These are phyloP conservation scores for Sphagnurus paluster DNA, from an alignment of 1,284 basidiomycete genomes.

Conservation along the genomic window DNA sequence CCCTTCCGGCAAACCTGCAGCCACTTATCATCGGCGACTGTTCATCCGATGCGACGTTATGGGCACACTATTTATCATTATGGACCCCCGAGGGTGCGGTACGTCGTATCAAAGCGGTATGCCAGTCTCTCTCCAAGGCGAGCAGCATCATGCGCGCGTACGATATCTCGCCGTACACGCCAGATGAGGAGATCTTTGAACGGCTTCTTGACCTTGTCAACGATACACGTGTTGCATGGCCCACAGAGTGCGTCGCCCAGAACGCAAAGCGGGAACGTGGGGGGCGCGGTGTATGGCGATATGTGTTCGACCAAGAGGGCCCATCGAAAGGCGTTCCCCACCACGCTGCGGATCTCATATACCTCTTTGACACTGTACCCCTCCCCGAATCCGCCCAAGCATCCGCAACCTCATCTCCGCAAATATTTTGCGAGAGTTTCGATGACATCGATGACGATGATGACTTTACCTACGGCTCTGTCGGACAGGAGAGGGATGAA, in stretches of 20 bases:
- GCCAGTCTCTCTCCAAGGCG: conserved; percentile 63
- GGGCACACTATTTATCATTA: conserved; percentile 54
- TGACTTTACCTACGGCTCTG: conserved; percentile 26
- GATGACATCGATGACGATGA: conserved; percentile 39
- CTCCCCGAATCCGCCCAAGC: conserved; percentile 35
- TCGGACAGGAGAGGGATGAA: conserved; percentile 19
- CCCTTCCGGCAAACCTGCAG: conserved; percentile 42
- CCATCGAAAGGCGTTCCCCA: conserved; percentile 62
- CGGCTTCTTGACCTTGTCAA: conserved; percentile 69
- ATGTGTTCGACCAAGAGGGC: conserved; percentile 77
- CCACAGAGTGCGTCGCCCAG: conserved; percentile 60
- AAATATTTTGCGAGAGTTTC: conserved; percentile 35
- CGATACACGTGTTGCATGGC: conserved; percentile 73
- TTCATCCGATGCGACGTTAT: conserved; percentile 61
- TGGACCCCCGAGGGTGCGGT: conserved; percentile 64
- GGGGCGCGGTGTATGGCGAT: conserved; percentile 66
- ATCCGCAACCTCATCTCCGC: conserved; percentile 9
- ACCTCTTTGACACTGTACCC: conserved; percentile 73
- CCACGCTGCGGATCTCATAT: conserved; percentile 68
- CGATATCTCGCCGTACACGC: conserved; percentile 59
- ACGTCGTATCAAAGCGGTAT: conserved; percentile 68
- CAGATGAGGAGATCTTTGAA: conserved; percentile 62
- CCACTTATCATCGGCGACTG: conserved; percentile 76
- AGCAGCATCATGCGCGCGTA: conserved; percentile 63
- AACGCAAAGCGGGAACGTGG: conserved; percentile 46